Base-by-base conservation (phyloP, 495 filamentous ascomycete genomes). In the Penicillium fimorum region DNA sequence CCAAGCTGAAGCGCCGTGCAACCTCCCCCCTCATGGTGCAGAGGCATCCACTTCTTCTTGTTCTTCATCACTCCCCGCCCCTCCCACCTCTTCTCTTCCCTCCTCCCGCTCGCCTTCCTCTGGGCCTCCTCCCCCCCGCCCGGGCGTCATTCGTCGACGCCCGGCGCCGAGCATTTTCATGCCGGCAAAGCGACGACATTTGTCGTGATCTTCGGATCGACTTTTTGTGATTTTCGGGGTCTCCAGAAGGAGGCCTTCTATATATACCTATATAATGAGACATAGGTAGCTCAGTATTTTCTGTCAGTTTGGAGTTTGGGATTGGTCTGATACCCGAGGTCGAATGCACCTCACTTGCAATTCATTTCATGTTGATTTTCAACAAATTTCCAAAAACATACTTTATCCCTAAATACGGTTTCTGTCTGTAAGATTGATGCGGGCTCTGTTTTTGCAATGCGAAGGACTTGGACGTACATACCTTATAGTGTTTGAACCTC, bases 101-200 rank as follows among this genome's bases (percentile, higher is more conserved):
- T 25, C 40, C 27, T 27, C 29, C 5, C 13, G 32, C 32, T 42
- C 20, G 43, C 17, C 42, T 22, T 37, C 52, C 30, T 47, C 52
- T 43, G 42, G 32, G 32, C 32, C 52, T 38, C 24, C 63, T 6
- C 56, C 63, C 17, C 45, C 56, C 8, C 69, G 69, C 17, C 66
- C 59, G 13, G 53, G 59, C 33, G 43, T 66, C 4, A 55, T 70
- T 33, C 68, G 69, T 20, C 75, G 73, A 49, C 63, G 74, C 46
- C 61, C 70, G 6, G 53, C 68, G 13, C 69, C 68, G 2, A 74
- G 62, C 54, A 58, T 76, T 2, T 76, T 78, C 58, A 73, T 77
- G 40, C 74, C 70, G 20, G 70, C 71, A 9, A 76, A 75, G 55
- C 71, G 69, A 17, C 72, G 63, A 47, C 71, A 64, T 8, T 38